Evolutionary conservation across 2,329 filamentous ascomycete species (phyloP).

Genomic region (Pezicula neosporulosa): DNA sequence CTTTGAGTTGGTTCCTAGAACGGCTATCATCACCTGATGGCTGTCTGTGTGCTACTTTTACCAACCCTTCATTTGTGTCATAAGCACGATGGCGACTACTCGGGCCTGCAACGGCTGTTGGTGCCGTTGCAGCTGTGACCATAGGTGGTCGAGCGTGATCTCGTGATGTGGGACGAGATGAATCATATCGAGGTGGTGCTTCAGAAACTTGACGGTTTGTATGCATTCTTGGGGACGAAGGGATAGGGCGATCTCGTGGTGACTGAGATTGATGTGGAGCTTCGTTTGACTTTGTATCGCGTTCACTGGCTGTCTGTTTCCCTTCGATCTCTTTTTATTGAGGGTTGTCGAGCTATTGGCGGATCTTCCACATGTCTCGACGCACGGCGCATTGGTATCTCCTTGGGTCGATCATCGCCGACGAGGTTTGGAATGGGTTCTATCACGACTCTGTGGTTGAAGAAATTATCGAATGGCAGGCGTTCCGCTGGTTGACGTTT

Average conservation of each 20-base stretch:
- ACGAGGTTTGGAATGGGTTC: constrained; percentile 77
- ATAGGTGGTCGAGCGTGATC: constrained; percentile 20
- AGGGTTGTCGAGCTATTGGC: constrained; percentile 17
- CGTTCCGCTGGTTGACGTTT: constrained; percentile 84
- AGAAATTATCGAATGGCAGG: constrained; percentile 83
- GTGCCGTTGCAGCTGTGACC: constrained; percentile 21
- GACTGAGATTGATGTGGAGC: constrained; percentile 20
- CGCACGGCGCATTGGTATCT: constrained; percentile 9
- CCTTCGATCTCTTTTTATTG: constrained; percentile 16
- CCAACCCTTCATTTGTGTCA: constrained; percentile 7
- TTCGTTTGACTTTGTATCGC: constrained; percentile 7
- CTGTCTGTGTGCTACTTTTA: constrained; percentile 11
- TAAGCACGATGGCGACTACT: constrained; percentile 17
- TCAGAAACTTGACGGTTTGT: constrained; percentile 13
- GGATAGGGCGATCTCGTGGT: constrained; percentile 16
- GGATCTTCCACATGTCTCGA: constrained; percentile 13
- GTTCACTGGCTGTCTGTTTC: constrained; percentile 9
- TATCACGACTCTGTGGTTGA: constrained; percentile 69
- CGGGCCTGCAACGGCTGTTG: constrained; percentile 27
- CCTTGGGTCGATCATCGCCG: constrained; percentile 63
- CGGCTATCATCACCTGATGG: constrained; percentile 17
- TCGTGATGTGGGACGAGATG: constrained; percentile 11
- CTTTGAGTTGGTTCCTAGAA: constrained; percentile 17
- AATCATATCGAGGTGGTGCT: constrained; percentile 13
- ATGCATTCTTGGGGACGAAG: constrained; percentile 17